These are phyloP conservation scores for Saturnispora dispora DNA, from an alignment of 805 yeast genomes.

Conservation along the genomic window DNA sequence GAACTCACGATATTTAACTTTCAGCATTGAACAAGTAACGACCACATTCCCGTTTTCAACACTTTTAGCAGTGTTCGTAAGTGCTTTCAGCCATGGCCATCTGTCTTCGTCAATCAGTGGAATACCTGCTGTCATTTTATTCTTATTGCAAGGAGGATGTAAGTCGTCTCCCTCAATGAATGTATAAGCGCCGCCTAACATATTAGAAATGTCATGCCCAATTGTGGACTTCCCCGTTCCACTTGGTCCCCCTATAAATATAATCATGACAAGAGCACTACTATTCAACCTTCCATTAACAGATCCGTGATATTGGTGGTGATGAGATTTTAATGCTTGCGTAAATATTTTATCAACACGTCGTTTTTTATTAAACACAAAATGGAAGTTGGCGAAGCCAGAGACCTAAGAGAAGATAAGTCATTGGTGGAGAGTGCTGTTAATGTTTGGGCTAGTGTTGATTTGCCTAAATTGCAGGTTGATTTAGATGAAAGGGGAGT, in stretches of 20 bases:
- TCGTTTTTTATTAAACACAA: background rate
- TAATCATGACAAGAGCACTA: constrained; percentile 6
- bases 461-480: constrained; percentile 60
- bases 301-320: background rate
- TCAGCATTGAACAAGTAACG: constrained; percentile 81
- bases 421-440: background rate
- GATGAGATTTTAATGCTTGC: background rate
- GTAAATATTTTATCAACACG: background rate
- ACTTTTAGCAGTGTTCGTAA: constrained; percentile 39
- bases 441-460: constrained; percentile 60
- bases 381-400: background rate
- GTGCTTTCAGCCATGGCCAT: constrained; percentile 72
- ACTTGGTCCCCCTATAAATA: constrained; percentile 87
- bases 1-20: constrained; percentile 58
- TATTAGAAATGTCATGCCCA: constrained; percentile 40
- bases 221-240: constrained; percentile 92
- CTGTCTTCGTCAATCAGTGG: constrained; percentile 87
- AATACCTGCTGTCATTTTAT: constrained; percentile 72
- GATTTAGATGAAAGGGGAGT: constrained; percentile 67
- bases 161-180: constrained; percentile 81
- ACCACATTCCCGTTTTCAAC: constrained; percentile 31
- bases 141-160: constrained; percentile 63
- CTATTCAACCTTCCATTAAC: background rate
- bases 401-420: background rate
- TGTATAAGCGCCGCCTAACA: constrained; percentile 24